Conservation (phyloP, 768 basidiomycete genomes). For the Fomitopsis serialis region DNA sequence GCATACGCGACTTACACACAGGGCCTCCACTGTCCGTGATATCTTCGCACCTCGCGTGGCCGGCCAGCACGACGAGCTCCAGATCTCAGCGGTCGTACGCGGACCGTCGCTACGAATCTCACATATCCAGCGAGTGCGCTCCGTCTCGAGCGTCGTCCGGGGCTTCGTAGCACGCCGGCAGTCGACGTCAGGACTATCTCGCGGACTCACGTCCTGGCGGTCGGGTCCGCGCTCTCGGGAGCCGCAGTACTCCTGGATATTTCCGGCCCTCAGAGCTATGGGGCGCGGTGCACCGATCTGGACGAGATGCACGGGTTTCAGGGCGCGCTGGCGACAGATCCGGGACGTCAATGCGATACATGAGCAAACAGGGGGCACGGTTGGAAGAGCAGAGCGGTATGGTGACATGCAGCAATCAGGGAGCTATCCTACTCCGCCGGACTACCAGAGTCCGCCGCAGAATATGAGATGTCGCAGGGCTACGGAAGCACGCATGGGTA, state of each 20-base stretch:
- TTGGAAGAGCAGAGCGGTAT: slow-evolving; percentile 5
- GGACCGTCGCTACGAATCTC: slow-evolving; percentile 47
- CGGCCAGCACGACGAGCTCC: slow-evolving; percentile 58
- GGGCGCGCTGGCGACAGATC: slow-evolving; percentile 23
- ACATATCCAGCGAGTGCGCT: slow-evolving; percentile 10
- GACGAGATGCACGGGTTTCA: slow-evolving; percentile 27
- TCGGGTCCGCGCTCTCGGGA: slow-evolving; percentile 4
- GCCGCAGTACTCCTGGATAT: slow-evolving; percentile 6
- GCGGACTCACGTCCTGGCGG: not conserved
- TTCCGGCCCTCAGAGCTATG: slow-evolving; percentile 18
- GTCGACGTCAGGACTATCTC: not conserved
- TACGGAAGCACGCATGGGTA: not conserved
- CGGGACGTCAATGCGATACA: slow-evolving; percentile 12
- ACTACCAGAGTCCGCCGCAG: slow-evolving; percentile 3
- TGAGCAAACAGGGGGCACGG: not conserved
- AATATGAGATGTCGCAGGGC: not conserved
- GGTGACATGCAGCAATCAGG: not conserved
- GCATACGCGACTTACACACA: slow-evolving; percentile 50
- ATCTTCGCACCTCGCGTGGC: slow-evolving; percentile 49
- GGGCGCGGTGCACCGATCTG: slow-evolving; percentile 23
- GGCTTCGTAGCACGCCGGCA: not conserved
- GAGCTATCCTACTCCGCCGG: not conserved
- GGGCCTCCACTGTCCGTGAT: slow-evolving; percentile 44
- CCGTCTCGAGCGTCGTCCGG: slow-evolving; percentile 7
- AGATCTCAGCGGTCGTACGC: slow-evolving; percentile 71